Evolutionary conservation across 345 rosid species (phyloP).

Genomic region (Murraya paniculata): DNA sequence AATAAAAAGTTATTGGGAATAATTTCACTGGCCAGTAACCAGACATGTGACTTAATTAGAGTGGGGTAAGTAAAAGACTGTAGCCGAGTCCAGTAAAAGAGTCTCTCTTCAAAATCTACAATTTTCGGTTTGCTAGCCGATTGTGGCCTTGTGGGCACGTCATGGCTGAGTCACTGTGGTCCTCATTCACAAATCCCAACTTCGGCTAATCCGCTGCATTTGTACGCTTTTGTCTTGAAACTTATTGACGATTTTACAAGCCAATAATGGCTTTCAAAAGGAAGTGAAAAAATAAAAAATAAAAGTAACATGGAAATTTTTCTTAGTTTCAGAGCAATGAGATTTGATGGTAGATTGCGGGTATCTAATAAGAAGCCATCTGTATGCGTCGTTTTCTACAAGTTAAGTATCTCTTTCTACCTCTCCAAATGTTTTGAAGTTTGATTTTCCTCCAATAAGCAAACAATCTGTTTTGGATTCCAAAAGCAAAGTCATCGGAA

Average conservation of each 20-base stretch:
- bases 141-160: no score
- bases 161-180: not conserved
- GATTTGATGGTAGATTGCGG: constrained; percentile 11
- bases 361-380: not conserved
- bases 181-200: not conserved
- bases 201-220: not conserved
- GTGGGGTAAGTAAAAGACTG: no score
- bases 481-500: not conserved
- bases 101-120: no score
- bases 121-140: no score
- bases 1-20: not conserved
- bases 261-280: not conserved
- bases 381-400: constrained; percentile 7
- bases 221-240: not conserved
- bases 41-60: not conserved
- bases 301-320: not conserved
- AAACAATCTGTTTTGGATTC: not conserved
- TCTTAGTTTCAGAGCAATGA: not conserved
- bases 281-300: not conserved
- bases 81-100: no score
- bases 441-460: constrained; percentile 12
- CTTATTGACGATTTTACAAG: not conserved
- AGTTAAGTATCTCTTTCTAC: constrained; percentile 3
- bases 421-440: not conserved
- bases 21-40: not conserved